Conservation (phyloP, 768 basidiomycete species). For the Lentinus tigrinus region DNA sequence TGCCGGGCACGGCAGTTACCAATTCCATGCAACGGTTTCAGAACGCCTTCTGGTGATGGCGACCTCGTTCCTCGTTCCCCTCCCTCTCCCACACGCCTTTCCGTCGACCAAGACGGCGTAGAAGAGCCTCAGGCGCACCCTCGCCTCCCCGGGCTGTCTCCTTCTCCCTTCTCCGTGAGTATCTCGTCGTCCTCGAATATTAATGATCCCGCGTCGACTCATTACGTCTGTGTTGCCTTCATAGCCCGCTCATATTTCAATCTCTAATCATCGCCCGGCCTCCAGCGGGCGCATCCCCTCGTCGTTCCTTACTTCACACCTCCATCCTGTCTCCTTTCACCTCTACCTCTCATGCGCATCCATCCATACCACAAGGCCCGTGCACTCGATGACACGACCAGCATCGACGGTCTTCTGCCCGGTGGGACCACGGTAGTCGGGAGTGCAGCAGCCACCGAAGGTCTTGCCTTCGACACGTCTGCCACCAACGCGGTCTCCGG, state of each 20-base stretch:
- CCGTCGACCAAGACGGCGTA: conserved; percentile 19
- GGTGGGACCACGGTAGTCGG: neutral
- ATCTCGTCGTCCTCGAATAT: neutral
- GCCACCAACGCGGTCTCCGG: neutral
- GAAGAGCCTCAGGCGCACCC: neutral
- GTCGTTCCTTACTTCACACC: conserved; percentile 21
- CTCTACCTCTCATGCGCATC: conserved; percentile 16
- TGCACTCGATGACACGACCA: neutral
- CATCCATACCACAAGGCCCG: conserved; percentile 3
- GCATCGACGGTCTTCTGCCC: neutral
- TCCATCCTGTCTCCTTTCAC: conserved; percentile 6
- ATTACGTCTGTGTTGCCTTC: conserved; percentile 4
- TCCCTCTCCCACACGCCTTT: neutral
- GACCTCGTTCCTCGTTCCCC: neutral
- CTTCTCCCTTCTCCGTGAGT: conserved; percentile 3
- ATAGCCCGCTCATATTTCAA: conserved; percentile 6
- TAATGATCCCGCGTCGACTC: neutral
- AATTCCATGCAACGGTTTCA: neutral
- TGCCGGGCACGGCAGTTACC: conserved; percentile 18
- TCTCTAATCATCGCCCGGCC: conserved; percentile 15
- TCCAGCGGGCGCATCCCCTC: conserved; percentile 8
- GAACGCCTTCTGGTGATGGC: neutral
- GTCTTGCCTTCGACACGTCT: conserved; percentile 4
- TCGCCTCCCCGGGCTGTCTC: conserved; percentile 10
- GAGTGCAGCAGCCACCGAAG: neutral